Conservation (phyloP, 2,329 filamentous ascomycete genomes). For the Ambrosiella beaveri region DNA sequence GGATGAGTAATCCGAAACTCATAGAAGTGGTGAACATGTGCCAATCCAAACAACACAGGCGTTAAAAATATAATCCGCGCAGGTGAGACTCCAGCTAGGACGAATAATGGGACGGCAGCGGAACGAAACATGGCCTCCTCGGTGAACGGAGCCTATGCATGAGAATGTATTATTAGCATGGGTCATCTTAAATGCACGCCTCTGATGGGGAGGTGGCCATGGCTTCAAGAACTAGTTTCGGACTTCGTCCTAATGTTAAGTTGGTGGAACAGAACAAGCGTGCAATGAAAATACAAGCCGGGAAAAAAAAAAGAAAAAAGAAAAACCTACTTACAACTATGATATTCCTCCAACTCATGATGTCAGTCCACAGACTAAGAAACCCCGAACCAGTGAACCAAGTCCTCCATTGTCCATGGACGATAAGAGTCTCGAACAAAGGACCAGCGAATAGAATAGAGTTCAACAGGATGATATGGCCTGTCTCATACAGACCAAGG, state of each 20-base stretch:
- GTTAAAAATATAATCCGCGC: conserved; percentile 57
- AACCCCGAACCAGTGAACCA: conserved; percentile 43
- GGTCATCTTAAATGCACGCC: neutral
- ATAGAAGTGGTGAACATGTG: conserved; percentile 90
- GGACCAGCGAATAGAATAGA: conserved; percentile 67
- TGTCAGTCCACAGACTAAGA: conserved; percentile 47
- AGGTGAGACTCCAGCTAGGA: conserved; percentile 46
- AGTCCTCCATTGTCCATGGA: conserved; percentile 51
- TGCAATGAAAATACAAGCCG: neutral
- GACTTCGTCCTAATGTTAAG: neutral
- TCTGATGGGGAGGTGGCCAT: neutral
- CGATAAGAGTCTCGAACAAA: conserved; percentile 60
- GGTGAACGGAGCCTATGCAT: conserved; percentile 50
- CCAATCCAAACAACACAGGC: conserved; percentile 79
- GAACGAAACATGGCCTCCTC: conserved; percentile 92
- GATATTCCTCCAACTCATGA: conserved; percentile 73
- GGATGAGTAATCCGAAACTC: conserved; percentile 77
- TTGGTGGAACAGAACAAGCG: neutral
- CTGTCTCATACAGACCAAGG: conserved; percentile 44
- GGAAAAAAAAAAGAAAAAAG: neutral
- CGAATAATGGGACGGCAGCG: conserved; percentile 64
- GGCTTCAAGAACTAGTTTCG: neutral
- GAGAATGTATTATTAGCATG: conserved; percentile 7
- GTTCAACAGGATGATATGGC: conserved; percentile 51
- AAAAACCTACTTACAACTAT: conserved; percentile 47